A percentile compares a stretch with the other conserved stretches of the same genome.
These are phyloP conservation scores for Calonectria pauciramosa DNA, from an alignment of 2,329 filamentous ascomycete species.

Conservation along the genomic window DNA sequence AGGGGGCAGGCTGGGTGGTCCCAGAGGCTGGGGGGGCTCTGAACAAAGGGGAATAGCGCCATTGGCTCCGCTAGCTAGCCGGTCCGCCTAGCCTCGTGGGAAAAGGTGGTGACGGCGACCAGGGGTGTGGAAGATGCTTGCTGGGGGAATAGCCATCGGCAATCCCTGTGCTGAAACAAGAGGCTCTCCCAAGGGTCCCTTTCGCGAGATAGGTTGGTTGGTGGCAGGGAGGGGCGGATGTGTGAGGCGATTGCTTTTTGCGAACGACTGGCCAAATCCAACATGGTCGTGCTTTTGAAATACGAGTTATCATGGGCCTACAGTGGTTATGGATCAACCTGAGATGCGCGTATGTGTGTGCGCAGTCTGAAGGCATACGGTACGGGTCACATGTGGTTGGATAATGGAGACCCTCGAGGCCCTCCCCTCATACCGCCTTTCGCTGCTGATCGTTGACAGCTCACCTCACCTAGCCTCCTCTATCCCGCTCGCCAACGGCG, in stretches of 20 bases:
- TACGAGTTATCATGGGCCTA: slow-evolving; percentile 4
- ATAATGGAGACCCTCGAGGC: neutral
- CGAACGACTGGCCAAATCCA: neutral
- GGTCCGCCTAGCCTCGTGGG: slow-evolving; percentile 28
- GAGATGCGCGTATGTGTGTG: neutral
- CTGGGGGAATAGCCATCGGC: slow-evolving; percentile 30
- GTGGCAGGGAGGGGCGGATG: slow-evolving; percentile 33
- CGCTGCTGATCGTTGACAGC: slow-evolving; percentile 2
- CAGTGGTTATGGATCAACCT: neutral
- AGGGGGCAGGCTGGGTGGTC: slow-evolving; percentile 36
- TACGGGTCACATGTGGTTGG: slow-evolving; percentile 1
- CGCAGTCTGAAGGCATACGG: neutral
- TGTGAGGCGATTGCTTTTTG: slow-evolving; percentile 24
- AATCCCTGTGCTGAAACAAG: slow-evolving; percentile 46
- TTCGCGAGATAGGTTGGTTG: slow-evolving; percentile 31
- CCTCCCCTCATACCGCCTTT: slow-evolving; percentile 1
- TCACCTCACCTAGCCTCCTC: neutral
- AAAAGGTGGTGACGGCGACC: slow-evolving; percentile 8
- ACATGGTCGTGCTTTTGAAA: slow-evolving; percentile 3
- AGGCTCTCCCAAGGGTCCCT: slow-evolving; percentile 39
- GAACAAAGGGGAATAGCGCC: slow-evolving; percentile 39
- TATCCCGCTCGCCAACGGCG: slow-evolving; percentile 8
- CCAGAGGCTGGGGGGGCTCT: slow-evolving; percentile 32
- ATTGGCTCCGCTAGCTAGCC: slow-evolving; percentile 31
- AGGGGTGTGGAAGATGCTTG: neutral